Evolutionary conservation across 768 basidiomycete species (phyloP).

Genomic region (Pisolithus microcarpus): DNA sequence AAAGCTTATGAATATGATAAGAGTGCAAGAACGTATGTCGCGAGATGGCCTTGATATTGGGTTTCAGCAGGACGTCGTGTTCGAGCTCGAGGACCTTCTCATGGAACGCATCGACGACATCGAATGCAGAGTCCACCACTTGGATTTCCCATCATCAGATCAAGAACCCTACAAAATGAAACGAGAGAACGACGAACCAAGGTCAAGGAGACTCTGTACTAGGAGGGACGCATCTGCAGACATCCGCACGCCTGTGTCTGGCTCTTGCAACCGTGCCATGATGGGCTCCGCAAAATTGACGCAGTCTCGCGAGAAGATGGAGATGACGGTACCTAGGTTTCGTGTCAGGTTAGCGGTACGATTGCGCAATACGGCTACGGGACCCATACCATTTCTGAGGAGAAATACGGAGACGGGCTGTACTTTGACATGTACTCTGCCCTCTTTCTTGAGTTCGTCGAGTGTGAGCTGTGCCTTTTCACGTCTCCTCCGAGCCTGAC

Average conservation of each 20-base stretch:
- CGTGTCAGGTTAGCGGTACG: no score
- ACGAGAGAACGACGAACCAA: conserved; percentile 21
- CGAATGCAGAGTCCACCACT: conserved; percentile 65
- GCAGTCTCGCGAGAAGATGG: conserved; percentile 42
- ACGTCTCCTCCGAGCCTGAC: conserved; percentile 5
- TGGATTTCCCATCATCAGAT: neutral
- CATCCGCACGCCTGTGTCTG: conserved; percentile 53
- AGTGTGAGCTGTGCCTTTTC: conserved; percentile 8
- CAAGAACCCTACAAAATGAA: neutral
- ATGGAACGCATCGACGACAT: conserved; percentile 65
- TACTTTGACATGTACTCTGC: conserved; percentile 52
- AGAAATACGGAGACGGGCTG: conserved; percentile 65
- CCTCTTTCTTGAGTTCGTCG: conserved; percentile 41
- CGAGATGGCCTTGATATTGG: conserved; percentile 55
- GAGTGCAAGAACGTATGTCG: conserved; percentile 35
- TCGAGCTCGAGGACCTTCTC: conserved; percentile 56
- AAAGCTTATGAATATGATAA: neutral
- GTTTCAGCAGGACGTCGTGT: conserved; percentile 49
- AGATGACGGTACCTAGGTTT: conserved; percentile 52
- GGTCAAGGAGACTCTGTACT: conserved; percentile 62
- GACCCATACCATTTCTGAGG: conserved; percentile 46
- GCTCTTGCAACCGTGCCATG: conserved; percentile 45
- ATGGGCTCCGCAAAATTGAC: conserved; percentile 51
- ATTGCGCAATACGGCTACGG: conserved; percentile 6
- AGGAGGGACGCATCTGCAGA: conserved; percentile 64